Conservation (phyloP, 306 rosid genomes). For the Glycyrrhiza uralensis region DNA sequence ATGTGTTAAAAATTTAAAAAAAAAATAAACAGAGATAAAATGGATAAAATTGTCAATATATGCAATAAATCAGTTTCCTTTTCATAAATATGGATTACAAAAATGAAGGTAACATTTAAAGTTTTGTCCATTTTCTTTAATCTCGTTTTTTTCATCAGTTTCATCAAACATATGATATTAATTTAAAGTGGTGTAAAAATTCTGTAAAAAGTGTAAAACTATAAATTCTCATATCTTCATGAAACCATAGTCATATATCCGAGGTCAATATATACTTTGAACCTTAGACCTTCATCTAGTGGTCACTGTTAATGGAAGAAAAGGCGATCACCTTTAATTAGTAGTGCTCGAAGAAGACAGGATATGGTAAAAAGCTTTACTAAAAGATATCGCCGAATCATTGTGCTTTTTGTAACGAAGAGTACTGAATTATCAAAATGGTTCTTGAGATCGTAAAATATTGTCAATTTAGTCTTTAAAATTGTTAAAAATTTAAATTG, state of each 20-base stretch:
- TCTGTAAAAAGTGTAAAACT: neutral
- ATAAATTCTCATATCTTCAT: too few relatives aligned
- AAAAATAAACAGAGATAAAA: neutral
- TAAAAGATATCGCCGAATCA: too few relatives aligned
- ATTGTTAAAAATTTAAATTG: too few relatives aligned
- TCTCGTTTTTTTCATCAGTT: neutral
- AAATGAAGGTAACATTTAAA: neutral
- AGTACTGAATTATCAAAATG: too few relatives aligned
- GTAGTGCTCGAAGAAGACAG: too few relatives aligned
- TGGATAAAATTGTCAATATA: neutral
- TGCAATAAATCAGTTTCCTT: neutral
- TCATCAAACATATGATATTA: neutral
- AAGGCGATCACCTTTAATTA: too few relatives aligned
- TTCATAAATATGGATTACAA: neutral
- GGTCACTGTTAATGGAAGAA: neutral
- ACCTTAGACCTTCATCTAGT: neutral
- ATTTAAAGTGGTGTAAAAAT: neutral
- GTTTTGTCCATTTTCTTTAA: neutral
- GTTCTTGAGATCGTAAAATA: too few relatives aligned
- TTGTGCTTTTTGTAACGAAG: too few relatives aligned
- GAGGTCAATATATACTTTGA: neutral
- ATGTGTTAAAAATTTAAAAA: neutral
- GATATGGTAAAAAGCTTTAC: too few relatives aligned
- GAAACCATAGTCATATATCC: too few relatives aligned
- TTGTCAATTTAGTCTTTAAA: too few relatives aligned